Percentiles rank a stretch among this genome's conserved stretches.
phyloP scores from a whole-genome alignment of 2,329 filamentous ascomycete species.

The Sporothrix pseudoabietina region DNA sequence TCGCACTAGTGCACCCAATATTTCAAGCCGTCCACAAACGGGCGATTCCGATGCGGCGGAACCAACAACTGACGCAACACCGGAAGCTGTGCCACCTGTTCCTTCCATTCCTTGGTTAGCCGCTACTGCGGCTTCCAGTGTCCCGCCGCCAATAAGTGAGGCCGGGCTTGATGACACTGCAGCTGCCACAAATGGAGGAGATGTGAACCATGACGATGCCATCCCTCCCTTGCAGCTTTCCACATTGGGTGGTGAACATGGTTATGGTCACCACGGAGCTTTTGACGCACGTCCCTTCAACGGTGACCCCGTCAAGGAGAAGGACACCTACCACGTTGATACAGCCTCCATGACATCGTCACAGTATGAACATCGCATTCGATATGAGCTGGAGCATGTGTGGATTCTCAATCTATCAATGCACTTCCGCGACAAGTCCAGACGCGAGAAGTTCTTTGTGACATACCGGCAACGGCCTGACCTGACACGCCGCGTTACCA shows the following conservation, averaged over 20 bases:
- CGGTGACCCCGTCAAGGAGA: constrained; percentile 24
- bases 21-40: constrained; percentile 35
- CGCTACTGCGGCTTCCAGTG: neutral
- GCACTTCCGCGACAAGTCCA: constrained; percentile 93
- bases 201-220: neutral
- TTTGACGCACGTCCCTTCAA: neutral
- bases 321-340: constrained; percentile 41
- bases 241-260: neutral
- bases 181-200: neutral
- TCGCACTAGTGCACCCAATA: constrained; percentile 53
- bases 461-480: constrained; percentile 83
- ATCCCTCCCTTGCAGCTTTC: neutral
- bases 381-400: constrained; percentile 78
- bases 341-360: constrained; percentile 54
- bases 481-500: constrained; percentile 83
- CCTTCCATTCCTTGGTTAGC: constrained; percentile 1
- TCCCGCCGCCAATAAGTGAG: neutral
- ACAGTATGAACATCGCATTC: constrained; percentile 65
- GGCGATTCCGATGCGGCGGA: constrained; percentile 16
- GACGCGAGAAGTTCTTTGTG: constrained; percentile 96
- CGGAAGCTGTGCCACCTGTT: constrained; percentile 30
- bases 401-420: constrained; percentile 99
- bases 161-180: neutral
- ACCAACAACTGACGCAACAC: constrained; percentile 25
- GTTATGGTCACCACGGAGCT: neutral